Evolutionary conservation across 345 rosid genomes (phyloP), one percentile per base, ranked within the genome.

Genomic region (Camelina sativa): DNA sequence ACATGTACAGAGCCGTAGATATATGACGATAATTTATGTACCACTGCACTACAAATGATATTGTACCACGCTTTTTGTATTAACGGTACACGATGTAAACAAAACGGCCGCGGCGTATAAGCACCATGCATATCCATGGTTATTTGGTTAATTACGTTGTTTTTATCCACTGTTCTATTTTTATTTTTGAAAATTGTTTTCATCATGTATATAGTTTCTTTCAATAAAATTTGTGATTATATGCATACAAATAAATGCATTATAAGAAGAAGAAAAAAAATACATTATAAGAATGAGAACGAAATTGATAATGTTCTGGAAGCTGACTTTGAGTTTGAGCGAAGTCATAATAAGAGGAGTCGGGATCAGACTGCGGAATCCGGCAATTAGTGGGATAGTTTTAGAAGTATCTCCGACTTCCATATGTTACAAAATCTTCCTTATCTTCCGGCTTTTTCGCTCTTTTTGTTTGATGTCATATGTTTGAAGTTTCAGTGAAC

Each of bases 361-460:
- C 65, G 76, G 13, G 20, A 64, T 30, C 8, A 50, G 69, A 23
- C 62, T 22, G 77, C 71, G 10, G 58, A 48, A 65, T 74, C 78
- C 16, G 61, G 74, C 62, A 67, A 67, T 41, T 51, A 75, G 79
- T 75, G 63, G 52, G 40, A 51, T 15, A 4, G 40, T 67, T 75
- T 75, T 75, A 74, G 79, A 75, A 51, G 69, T 68, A 75, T 61
- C 69, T 67, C 54, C 79, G 68, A 51, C 67, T 51, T 60, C 38
- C 46, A 22, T 56, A 15, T 74, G 57, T 54, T 12, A 37, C 52
- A 43, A 75, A 65, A 65, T 22, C 19, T 48, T 35, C 72, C 72
- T n/a, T 66, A 59, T 50, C 30, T 59, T 60, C 73, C 73, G 79
- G 67, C 13, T 50, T 19, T 41, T 59, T 57, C 15, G 20, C 52